Conservation (phyloP, 371 early-diverging fungal species). For the Actinomucor elegans region DNA sequence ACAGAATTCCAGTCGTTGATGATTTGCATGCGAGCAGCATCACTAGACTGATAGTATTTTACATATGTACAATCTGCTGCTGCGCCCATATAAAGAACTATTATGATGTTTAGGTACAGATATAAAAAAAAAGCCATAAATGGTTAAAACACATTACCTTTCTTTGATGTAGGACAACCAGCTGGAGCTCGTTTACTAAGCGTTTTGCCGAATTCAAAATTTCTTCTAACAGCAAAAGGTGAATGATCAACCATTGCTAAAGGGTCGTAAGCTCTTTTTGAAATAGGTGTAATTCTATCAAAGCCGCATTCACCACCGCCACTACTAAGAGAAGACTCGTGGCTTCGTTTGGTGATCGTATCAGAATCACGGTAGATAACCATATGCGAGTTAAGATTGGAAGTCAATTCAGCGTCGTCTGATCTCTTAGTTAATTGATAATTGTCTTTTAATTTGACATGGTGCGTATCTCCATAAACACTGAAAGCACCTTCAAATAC, state of each 20-base stretch:
- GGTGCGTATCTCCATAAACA: conserved; percentile 58
- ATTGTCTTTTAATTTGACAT: conserved; percentile 58
- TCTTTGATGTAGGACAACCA: conserved; percentile 45
- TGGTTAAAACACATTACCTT: conserved; percentile 21
- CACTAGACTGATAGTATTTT: conserved; percentile 52
- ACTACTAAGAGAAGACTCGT: background rate
- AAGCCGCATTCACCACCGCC: conserved; percentile 27
- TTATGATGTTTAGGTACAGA: background rate
- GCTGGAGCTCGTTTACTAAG: conserved; percentile 36
- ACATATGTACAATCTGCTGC: conserved; percentile 86
- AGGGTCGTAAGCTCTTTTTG: conserved; percentile 3
- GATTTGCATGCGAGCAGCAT: conserved; percentile 69
- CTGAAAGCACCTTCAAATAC: conserved; percentile 70
- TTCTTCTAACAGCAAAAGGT: conserved; percentile 1
- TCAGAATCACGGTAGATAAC: conserved; percentile 76
- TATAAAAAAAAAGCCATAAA: background rate
- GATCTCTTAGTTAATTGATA: conserved; percentile 61
- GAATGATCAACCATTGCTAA: background rate
- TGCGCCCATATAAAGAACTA: conserved; percentile 27
- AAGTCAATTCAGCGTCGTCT: conserved; percentile 53
- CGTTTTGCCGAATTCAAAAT: background rate
- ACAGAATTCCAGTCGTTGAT: conserved; percentile 78
- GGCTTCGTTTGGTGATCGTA: conserved; percentile 13
- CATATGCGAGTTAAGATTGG: conserved; percentile 27
- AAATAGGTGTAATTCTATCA: conserved; percentile 22